Evolutionary conservation across 108 stramenopile species (phyloP).

Genomic region (Pseudonitzschia multistriata): DNA sequence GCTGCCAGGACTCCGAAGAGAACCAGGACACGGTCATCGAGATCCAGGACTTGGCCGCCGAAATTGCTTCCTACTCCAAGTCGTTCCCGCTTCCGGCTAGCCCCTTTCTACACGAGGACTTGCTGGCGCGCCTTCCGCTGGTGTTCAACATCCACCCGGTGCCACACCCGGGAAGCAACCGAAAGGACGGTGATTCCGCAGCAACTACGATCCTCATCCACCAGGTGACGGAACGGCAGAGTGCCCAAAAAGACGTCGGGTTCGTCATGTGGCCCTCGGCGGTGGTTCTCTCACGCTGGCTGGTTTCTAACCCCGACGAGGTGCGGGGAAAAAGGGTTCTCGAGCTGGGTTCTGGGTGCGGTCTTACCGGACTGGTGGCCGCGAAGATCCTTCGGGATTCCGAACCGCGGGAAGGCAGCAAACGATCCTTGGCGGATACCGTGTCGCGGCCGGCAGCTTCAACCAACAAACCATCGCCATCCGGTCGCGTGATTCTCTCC

Average conservation of each 20-base stretch:
- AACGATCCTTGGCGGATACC: background rate
- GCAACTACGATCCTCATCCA: slow-evolving; percentile 46
- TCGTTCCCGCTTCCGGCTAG: slow-evolving; percentile 41
- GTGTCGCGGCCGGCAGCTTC: no score
- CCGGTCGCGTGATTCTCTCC: slow-evolving; percentile 47
- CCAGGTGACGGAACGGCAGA: slow-evolving; percentile 71
- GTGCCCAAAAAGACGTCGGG: slow-evolving; percentile 79
- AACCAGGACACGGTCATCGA: slow-evolving; percentile 69
- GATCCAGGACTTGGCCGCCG: slow-evolving; percentile 68
- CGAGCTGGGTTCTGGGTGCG: slow-evolving; percentile 80
- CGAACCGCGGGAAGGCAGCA: background rate
- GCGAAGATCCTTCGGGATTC: slow-evolving; percentile 30
- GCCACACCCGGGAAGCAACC: background rate
- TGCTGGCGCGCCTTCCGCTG: slow-evolving; percentile 58
- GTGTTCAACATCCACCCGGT: slow-evolving; percentile 41
- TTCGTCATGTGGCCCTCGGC: slow-evolving; percentile 90
- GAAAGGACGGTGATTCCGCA: slow-evolving; percentile 4
- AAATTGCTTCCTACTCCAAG: slow-evolving; percentile 43
- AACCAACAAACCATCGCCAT: background rate
- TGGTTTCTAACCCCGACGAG: slow-evolving; percentile 44
- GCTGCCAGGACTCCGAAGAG: slow-evolving; percentile 35
- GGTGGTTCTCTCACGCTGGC: slow-evolving; percentile 69
- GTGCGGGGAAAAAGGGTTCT: slow-evolving; percentile 32
- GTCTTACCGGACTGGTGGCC: slow-evolving; percentile 69
- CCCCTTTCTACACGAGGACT: slow-evolving; percentile 52